A percentile compares a stretch with the other conserved stretches of the same genome.
Evolutionary conservation across 306 rosid genomes (phyloP).

Genomic region (Rubus idaeus): DNA sequence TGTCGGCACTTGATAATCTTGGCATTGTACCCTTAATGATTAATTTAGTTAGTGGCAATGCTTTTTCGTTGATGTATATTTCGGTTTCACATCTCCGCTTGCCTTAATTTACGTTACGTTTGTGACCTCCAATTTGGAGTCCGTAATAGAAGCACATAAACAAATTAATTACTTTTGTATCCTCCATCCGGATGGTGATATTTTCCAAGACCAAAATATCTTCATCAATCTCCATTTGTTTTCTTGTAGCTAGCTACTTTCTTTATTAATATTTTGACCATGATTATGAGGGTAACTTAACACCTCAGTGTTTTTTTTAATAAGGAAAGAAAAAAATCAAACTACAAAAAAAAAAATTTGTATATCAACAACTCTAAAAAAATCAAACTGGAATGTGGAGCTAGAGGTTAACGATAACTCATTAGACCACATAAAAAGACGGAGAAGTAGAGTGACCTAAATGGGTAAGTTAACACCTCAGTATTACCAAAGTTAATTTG

Average conservation of each 20-base stretch:
- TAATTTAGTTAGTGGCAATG: background rate
- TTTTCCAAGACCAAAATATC: background rate
- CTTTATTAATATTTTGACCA: background rate
- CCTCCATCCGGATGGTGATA: background rate
- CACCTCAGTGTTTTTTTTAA: no score
- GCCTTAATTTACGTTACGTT: background rate
- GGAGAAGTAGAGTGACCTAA: no score
- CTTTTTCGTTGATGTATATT: background rate
- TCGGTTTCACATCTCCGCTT: background rate
- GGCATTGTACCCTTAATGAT: slow-evolving; percentile 7
- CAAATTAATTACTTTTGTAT: background rate
- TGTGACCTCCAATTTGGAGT: background rate
- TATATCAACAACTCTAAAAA: no score
- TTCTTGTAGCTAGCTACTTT: background rate
- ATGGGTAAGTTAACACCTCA: no score
- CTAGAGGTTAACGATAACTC: no score
- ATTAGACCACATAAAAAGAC: no score
- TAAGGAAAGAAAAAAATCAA: no score
- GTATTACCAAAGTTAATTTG: background rate
- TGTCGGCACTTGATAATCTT: background rate
- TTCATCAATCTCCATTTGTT: background rate
- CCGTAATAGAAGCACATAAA: background rate
- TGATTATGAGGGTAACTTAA: no score
- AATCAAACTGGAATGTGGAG: no score
- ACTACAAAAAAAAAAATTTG: no score